Conservation (phyloP, 2,329 filamentous ascomycete genomes). For the Fusarium bulbicola region DNA sequence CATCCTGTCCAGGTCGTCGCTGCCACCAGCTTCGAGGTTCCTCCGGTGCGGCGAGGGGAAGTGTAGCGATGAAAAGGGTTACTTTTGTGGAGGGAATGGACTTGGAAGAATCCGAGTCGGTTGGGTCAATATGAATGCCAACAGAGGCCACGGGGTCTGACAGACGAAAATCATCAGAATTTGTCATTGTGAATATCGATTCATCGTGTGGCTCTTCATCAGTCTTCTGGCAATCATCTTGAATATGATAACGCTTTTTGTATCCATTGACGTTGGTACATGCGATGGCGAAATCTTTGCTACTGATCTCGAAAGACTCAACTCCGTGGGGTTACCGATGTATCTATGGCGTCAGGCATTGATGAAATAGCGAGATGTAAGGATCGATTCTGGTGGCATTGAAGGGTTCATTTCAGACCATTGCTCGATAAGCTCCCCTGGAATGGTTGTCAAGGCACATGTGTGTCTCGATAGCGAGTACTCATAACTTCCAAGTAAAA, state of each 20-base stretch:
- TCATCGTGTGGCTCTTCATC: fast-evolving
- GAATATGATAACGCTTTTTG: not conserved
- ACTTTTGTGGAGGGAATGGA: not conserved
- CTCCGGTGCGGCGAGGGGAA: not conserved
- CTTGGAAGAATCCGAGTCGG: not conserved
- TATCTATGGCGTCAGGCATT: not conserved
- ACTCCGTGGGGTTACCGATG: not conserved
- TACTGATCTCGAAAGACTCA: not conserved
- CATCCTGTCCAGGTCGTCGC: not conserved
- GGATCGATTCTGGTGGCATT: not conserved
- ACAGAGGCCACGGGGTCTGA: not conserved
- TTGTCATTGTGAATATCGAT: not conserved
- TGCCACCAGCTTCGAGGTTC: not conserved
- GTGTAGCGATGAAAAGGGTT: not conserved
- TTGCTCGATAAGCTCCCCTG: not conserved
- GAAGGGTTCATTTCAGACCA: no score
- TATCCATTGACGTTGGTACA: not conserved
- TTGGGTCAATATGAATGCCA: not conserved
- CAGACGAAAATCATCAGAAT: not conserved
- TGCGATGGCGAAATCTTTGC: not conserved
- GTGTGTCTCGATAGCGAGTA: not conserved
- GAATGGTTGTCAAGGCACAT: not conserved
- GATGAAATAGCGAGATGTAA: not conserved
- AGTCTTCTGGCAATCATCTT: not conserved
- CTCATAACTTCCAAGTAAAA: no score